A percentile compares a stretch with the other conserved stretches of the same genome.
Evolutionary conservation across 352 stramenopile genomes (phyloP).

Genomic region (Phytophthora kernoviae): DNA sequence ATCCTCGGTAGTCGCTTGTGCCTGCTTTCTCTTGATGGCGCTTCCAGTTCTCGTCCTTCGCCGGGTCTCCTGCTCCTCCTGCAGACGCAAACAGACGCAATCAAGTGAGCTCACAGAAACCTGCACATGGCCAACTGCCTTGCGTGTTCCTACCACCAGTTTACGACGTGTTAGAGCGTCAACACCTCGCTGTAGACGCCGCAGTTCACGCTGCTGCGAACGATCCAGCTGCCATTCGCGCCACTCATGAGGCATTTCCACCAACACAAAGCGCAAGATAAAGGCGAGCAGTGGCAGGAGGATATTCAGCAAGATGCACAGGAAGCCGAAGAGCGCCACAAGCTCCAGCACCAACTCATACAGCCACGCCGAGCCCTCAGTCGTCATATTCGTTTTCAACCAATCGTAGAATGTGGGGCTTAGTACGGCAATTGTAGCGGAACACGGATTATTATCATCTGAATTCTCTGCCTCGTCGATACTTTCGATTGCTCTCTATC

Average conservation of each 20-base stretch:
- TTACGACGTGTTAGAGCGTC: slow-evolving; percentile 32
- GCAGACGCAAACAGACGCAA: neutral
- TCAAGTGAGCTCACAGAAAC: neutral
- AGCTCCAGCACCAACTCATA: slow-evolving; percentile 37
- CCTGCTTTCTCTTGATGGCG: slow-evolving; percentile 18
- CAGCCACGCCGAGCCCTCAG: neutral
- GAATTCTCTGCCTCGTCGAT: slow-evolving; percentile 35
- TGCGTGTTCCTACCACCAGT: slow-evolving; percentile 15
- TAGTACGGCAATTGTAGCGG: slow-evolving; percentile 3
- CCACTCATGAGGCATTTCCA: slow-evolving; percentile 44
- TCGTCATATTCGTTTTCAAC: slow-evolving; percentile 24
- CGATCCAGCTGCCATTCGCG: slow-evolving; percentile 41
- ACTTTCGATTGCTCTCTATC: slow-evolving; percentile 40
- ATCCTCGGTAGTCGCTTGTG: neutral
- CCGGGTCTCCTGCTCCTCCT: slow-evolving; percentile 36
- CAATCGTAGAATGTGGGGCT: slow-evolving; percentile 21
- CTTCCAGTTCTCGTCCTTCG: slow-evolving; percentile 12
- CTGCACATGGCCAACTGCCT: neutral
- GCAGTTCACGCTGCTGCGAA: slow-evolving; percentile 46
- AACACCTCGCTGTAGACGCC: slow-evolving; percentile 36
- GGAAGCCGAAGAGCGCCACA: slow-evolving; percentile 51
- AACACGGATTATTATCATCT: slow-evolving; percentile 32
- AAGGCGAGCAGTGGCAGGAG: slow-evolving; percentile 37
- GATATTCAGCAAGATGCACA: slow-evolving; percentile 51
- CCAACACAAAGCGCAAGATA: slow-evolving; percentile 30